These are phyloP conservation scores for Vaccinium vitisidaea DNA, from an alignment of 148 eudicot genomes.

Conservation along the genomic window DNA sequence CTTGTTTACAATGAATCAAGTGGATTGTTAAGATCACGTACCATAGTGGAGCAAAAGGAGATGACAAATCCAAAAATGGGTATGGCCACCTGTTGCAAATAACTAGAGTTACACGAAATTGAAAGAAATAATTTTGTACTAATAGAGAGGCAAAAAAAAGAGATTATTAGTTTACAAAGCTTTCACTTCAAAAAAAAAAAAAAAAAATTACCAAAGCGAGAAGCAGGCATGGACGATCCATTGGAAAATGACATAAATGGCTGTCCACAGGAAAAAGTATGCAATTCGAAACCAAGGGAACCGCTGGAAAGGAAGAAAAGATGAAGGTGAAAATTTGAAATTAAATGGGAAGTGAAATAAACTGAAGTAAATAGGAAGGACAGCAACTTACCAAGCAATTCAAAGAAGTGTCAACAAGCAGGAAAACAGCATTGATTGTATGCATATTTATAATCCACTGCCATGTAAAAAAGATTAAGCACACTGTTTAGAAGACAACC, in stretches of 20 bases:
- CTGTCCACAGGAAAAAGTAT: constrained; percentile 80
- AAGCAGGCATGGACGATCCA: constrained; percentile 80
- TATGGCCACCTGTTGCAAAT: constrained; percentile 84
- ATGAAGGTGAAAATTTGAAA: background rate
- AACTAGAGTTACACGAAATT: background rate
- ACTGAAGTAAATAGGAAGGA: background rate
- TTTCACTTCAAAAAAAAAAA: no score
- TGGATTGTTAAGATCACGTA: constrained; percentile 27
- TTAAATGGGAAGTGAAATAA: background rate
- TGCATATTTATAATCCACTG: constrained; percentile 87
- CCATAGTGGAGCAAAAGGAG: constrained; percentile 83
- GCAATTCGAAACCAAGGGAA: constrained; percentile 96
- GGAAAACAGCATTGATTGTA: constrained; percentile 74
- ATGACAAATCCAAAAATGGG: constrained; percentile 92
- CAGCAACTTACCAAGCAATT: constrained; percentile 65
- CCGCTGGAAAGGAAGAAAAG: constrained; percentile 39
- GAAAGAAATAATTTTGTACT: background rate
- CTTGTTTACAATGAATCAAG: background rate
- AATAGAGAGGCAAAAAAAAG: background rate
- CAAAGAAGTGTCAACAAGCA: constrained; percentile 80
- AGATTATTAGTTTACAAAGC: constrained; percentile 10
- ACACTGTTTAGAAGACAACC: background rate
- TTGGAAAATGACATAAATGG: constrained; percentile 64
- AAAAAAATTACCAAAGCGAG: constrained; percentile 46
- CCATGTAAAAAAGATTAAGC: constrained; percentile 9